These are phyloP conservation scores for Magnolia sinica DNA, from an alignment of 164 flowering plant species.

Conservation along the genomic window DNA sequence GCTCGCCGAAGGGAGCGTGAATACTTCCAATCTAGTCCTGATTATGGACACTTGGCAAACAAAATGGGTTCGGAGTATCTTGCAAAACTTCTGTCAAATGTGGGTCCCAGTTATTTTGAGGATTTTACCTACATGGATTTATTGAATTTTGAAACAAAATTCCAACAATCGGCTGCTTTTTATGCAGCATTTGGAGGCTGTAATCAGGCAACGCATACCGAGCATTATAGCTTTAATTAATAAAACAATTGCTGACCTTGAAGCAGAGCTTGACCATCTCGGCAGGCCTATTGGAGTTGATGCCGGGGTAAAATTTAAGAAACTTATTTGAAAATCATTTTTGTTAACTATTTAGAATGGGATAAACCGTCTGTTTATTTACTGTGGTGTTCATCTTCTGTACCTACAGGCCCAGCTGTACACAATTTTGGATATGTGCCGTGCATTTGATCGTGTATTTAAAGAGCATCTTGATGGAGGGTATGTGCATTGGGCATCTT, in stretches of 20 bases:
- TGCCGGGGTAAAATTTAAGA: constrained; percentile 63
- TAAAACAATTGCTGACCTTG: constrained; percentile 85
- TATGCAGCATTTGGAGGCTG: constrained; percentile 80
- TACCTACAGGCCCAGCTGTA: constrained; percentile 71
- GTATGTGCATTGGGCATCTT: constrained; percentile 27
- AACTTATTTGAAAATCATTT: constrained; percentile 1
- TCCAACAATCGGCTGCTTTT: constrained; percentile 5
- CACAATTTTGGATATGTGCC: constrained; percentile 80
- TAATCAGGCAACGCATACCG: constrained; percentile 84
- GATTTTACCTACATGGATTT: neutral
- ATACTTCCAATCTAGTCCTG: constrained; percentile 73
- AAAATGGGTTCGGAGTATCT: constrained; percentile 96
- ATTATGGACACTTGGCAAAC: constrained; percentile 71
- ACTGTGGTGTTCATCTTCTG: neutral
- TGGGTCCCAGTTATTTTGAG: constrained; percentile 16
- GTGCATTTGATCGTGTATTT: constrained; percentile 84
- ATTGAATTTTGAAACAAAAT: constrained; percentile 3
- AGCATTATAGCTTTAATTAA: constrained; percentile 88
- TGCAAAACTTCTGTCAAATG: constrained; percentile 89
- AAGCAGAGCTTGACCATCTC: constrained; percentile 85
- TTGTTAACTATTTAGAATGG: neutral
- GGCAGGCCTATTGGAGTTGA: constrained; percentile 94
- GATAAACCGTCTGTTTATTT: neutral
- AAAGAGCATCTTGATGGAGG: constrained; percentile 97
- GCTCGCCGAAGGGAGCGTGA: constrained; percentile 79